Conservation (phyloP, 2,329 filamentous ascomycete genomes). For the Cladosporium phlei region DNA sequence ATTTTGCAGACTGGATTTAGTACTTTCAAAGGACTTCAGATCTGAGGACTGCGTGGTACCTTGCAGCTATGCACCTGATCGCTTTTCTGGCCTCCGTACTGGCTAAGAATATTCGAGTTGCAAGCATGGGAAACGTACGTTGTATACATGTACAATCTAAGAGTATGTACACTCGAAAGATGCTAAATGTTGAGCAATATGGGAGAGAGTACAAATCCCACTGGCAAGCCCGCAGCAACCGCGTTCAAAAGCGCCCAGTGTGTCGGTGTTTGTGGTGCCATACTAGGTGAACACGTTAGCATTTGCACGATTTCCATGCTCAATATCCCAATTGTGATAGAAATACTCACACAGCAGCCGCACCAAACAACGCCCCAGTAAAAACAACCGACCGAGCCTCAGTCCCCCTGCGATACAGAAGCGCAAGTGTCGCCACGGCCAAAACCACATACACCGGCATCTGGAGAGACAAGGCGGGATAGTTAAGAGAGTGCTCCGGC, state of each 20-base stretch:
- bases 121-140: too few relatives aligned
- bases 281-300: background rate
- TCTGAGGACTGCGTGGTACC: too few relatives aligned
- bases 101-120: too few relatives aligned
- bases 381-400: conserved; percentile 4
- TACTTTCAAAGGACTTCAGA: too few relatives aligned
- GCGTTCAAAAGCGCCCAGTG: conserved; percentile 10
- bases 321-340: too few relatives aligned
- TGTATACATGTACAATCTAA: background rate
- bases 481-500: conserved; percentile 4
- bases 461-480: background rate
- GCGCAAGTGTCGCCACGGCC: background rate
- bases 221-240: conserved; percentile 1
- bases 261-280: conserved; percentile 2
- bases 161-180: background rate
- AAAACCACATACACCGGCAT: background rate
- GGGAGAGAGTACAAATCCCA: conserved; percentile 3
- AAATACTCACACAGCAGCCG: conserved; percentile 6
- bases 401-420: conserved; percentile 1
- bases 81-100: too few relatives aligned
- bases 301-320: background rate
- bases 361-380: conserved; percentile 8
- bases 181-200: conserved; percentile 1
- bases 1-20: too few relatives aligned
- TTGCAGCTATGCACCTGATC: too few relatives aligned